Evolutionary conservation across 2,329 filamentous ascomycete species (phyloP).

Genomic region (Fusarium buxicola): DNA sequence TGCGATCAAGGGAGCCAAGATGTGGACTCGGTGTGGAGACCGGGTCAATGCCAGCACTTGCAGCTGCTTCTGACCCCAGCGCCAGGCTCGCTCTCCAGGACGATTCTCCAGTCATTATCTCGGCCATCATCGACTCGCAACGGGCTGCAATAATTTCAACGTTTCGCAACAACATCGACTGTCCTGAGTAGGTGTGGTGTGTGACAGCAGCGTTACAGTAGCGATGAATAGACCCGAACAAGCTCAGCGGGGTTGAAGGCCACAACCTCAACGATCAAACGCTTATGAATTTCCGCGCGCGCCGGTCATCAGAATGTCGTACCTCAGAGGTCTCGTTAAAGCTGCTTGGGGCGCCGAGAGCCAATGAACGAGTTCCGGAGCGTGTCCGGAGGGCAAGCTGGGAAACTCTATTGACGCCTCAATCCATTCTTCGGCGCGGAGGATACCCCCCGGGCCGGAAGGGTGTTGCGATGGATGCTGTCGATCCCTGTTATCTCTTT

Average conservation of each 20-base stretch:
- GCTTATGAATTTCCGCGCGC: slow-evolving; percentile 5
- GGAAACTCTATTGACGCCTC: slow-evolving; percentile 33
- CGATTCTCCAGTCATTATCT: background rate
- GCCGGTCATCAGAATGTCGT: slow-evolving; percentile 19
- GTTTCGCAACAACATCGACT: background rate
- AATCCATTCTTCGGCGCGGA: slow-evolving; percentile 23
- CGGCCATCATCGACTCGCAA: slow-evolving; percentile 1
- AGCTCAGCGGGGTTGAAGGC: background rate
- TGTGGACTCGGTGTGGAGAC: slow-evolving; percentile 15
- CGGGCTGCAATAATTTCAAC: background rate
- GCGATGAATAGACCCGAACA: background rate
- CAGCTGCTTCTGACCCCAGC: background rate
- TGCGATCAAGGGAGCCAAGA: slow-evolving; percentile 29
- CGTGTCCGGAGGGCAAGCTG: slow-evolving; percentile 18
- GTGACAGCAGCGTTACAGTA: background rate
- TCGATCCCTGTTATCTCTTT: slow-evolving; percentile 20
- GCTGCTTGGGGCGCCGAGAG: background rate
- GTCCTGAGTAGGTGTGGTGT: background rate
- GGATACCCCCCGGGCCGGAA: slow-evolving; percentile 26
- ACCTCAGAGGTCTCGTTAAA: slow-evolving; percentile 8
- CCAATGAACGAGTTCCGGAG: slow-evolving; percentile 29
- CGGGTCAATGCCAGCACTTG: slow-evolving; percentile 19
- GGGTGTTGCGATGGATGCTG: slow-evolving; percentile 18
- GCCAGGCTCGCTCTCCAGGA: slow-evolving; percentile 2
- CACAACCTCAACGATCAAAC: background rate